Evolutionary conservation across 495 filamentous ascomycete species (phyloP), one percentile per base, ranked within the genome.

Genomic region (Talaromyces liani): DNA sequence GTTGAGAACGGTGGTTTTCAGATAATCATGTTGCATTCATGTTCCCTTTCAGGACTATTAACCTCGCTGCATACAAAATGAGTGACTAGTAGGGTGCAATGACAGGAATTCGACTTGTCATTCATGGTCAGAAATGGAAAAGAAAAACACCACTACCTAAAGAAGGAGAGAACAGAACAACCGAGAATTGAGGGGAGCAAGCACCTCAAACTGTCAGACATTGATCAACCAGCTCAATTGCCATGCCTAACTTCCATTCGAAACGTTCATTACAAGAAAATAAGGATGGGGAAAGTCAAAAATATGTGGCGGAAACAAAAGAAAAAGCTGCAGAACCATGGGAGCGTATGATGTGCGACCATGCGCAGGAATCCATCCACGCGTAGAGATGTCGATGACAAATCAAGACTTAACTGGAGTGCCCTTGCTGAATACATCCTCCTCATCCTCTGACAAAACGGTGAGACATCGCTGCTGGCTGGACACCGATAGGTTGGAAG

Each of bases 391-490:
- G 36, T 41, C 36, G 36, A 41, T 16, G 12, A 4, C 18, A 53
- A 53, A 9, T 55, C 51, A 55, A 29, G 51, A 36, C 14, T 58
- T 36, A 10, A 7, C 18, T 31, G 22, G 16, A 58, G n/a, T 24
- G 24, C 47, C 27, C 27, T 62, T 54, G n/a, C 29, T 62, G 20
- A 62, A 62, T 1, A 53, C 25, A 53, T 62, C 60, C 16, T 54
- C 60, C 24, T 62, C 60, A 24, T 60, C 58, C 14, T 60, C 58
- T 4, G 58, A 60, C 25, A 60, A 12, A n/a, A 41, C 20, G 4
- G 58, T 41, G 22, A 60, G 58, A 8, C 58, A 18, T 41, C 36
- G n/a, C 12, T 60, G 58, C 18, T 60, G 58, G 22, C 58, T 45
- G 4, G 33, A 22, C 20, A 41, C 31, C 9, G 58, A 60, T 10